phyloP scores from a whole-genome alignment of 495 filamentous ascomycete genomes.

The Gamarada debralockiae region DNA sequence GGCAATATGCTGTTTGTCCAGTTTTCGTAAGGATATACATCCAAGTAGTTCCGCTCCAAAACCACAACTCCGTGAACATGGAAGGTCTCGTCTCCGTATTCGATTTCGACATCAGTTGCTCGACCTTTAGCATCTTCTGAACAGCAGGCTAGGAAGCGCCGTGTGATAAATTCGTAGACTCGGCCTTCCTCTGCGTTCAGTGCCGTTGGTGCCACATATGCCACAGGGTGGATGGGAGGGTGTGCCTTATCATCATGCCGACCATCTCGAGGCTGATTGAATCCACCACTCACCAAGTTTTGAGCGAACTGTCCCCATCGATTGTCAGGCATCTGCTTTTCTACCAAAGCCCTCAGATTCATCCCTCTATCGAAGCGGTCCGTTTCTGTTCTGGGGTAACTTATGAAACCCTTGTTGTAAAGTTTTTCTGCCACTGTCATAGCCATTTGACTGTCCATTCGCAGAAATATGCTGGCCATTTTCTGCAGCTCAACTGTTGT shows the following conservation, averaged over 20 bases:
- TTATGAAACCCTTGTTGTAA: conserved; percentile 93
- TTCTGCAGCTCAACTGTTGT: conserved; percentile 99
- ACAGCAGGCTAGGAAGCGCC: conserved; percentile 93
- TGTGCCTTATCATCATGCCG: conserved; percentile 93
- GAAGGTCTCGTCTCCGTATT: conserved; percentile 82
- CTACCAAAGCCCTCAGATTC: conserved; percentile 72
- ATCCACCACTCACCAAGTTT: conserved; percentile 71
- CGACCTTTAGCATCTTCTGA: conserved; percentile 89
- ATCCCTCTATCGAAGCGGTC: conserved; percentile 93
- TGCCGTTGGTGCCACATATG: conserved; percentile 60
- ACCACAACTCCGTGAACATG: conserved; percentile 80
- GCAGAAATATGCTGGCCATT: conserved; percentile 80
- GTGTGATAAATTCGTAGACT: conserved; percentile 91
- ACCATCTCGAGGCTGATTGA: conserved; percentile 76
- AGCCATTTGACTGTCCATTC: conserved; percentile 78
- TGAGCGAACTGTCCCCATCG: conserved; percentile 83
- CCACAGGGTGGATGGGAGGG: conserved; percentile 93
- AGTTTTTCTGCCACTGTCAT: conserved; percentile 89
- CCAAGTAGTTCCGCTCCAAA: conserved; percentile 83
- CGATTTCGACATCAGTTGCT: conserved; percentile 76
- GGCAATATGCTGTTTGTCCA: conserved; percentile 90
- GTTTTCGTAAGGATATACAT: conserved; percentile 94
- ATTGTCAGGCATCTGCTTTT: conserved; percentile 74
- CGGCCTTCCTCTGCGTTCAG: conserved; percentile 62
- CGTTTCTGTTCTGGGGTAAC: conserved; percentile 95